phyloP scores from a whole-genome alignment of 2,329 filamentous ascomycete genomes.

The Aspergillus unguis region DNA sequence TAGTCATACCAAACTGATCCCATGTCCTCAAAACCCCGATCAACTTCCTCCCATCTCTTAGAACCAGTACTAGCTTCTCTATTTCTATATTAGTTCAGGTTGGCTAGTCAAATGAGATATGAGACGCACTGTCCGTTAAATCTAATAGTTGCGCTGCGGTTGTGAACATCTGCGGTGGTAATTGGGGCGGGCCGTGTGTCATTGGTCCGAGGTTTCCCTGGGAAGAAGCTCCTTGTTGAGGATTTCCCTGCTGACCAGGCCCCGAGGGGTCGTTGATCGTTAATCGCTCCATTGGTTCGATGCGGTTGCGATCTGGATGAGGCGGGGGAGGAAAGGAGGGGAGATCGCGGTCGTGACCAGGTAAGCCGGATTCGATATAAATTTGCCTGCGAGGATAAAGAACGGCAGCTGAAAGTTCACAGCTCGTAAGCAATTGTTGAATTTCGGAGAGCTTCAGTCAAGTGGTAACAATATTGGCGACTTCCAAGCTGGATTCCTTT shows the following conservation, averaged over 20 bases:
- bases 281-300: conserved; percentile 35
- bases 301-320: conserved; percentile 12
- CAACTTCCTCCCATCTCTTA: conserved; percentile 91
- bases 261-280: conserved; percentile 34
- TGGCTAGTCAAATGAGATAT: not conserved
- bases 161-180: conserved; percentile 90
- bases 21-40: conserved; percentile 90
- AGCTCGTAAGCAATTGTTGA: conserved; percentile 6
- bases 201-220: conserved; percentile 27
- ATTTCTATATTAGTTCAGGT: conserved; percentile 12
- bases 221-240: conserved; percentile 26
- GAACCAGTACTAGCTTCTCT: conserved; percentile 93
- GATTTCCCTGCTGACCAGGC: conserved; percentile 27
- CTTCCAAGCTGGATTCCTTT: conserved; percentile 7
- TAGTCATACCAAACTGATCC: conserved; percentile 88
- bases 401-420: not conserved
- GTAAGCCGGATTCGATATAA: not conserved
- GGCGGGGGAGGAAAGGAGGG: conserved; percentile 5
- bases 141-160: conserved; percentile 94
- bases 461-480: not conserved
- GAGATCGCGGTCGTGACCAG: not conserved
- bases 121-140: conserved; percentile 84
- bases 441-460: not conserved
- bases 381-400: not conserved
- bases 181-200: conserved; percentile 44